A percentile compares a stretch with the other conserved stretches of the same genome.
Evolutionary conservation across 2,329 filamentous ascomycete species (phyloP).

Genomic region (Epichloe bromicola): DNA sequence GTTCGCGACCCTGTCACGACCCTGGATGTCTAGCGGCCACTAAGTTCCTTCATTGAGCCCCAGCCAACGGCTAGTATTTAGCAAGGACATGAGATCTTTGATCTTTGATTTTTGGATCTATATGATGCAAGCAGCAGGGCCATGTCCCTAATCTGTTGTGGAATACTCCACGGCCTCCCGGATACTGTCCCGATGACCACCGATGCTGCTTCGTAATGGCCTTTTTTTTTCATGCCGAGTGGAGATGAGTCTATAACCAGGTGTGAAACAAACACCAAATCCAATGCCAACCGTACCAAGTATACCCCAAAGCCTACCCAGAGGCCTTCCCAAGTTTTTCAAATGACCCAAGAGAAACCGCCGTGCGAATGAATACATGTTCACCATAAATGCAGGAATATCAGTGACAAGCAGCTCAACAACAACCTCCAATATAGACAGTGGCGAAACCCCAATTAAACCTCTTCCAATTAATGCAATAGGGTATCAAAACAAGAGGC

Average conservation of each 20-base stretch:
- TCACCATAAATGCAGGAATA: not conserved
- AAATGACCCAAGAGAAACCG: conserved; percentile 14
- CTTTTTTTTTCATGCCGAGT: conserved; percentile 28
- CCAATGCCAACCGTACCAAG: conserved; percentile 4
- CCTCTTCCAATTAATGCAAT: conserved; percentile 8
- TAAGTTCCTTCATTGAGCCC: not conserved
- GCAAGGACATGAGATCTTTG: conserved; percentile 1
- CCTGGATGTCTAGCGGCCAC: too few relatives aligned
- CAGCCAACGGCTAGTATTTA: not conserved
- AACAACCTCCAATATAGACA: conserved; percentile 8
- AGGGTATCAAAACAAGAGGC: conserved; percentile 15
- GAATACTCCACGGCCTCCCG: conserved; percentile 4
- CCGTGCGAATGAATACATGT: conserved; percentile 11
- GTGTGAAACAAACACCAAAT: conserved; percentile 12
- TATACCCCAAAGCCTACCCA: conserved; percentile 2
- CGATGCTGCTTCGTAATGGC: conserved; percentile 17
- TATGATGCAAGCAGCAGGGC: conserved; percentile 19
- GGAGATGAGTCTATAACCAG: conserved; percentile 35
- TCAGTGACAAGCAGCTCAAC: not conserved
- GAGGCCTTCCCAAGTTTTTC: conserved; percentile 12
- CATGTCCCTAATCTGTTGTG: conserved; percentile 12
- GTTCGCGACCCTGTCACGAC: too few relatives aligned
- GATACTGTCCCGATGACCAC: conserved; percentile 7
- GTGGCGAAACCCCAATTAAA: conserved; percentile 11
- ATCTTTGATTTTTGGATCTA: conserved; percentile 1